phyloP scores from a whole-genome alignment of 352 stramenopile species.

The Phytophthora tubulina region DNA sequence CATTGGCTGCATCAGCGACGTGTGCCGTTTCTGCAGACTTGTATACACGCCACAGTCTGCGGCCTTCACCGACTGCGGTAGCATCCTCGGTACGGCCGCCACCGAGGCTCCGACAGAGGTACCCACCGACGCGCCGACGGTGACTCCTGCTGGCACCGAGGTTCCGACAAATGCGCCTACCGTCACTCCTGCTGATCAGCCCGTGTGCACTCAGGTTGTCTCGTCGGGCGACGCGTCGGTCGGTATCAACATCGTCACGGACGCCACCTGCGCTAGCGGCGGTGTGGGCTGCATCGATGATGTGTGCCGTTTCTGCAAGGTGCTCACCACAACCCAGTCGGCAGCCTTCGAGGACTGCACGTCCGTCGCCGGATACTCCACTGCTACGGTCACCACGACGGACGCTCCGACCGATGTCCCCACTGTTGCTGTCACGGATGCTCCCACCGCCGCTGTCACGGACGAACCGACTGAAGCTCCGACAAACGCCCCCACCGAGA shows the following conservation, averaged over 20 bases:
- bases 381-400: background rate
- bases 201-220: conserved; percentile 26
- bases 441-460: background rate
- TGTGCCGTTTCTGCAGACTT: conserved; percentile 48
- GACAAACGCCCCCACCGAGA: conserved; percentile 7
- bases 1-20: conserved; percentile 42
- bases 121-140: background rate
- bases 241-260: conserved; percentile 40
- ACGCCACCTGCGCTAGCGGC: conserved; percentile 37
- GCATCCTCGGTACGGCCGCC: conserved; percentile 4
- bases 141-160: background rate
- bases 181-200: background rate
- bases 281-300: conserved; percentile 46
- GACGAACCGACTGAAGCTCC: background rate
- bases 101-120: conserved; percentile 1
- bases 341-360: conserved; percentile 33
- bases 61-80: conserved; percentile 37
- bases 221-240: conserved; percentile 39
- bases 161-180: background rate
- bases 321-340: conserved; percentile 32
- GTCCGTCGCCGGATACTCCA: conserved; percentile 16
- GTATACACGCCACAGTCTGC: conserved; percentile 35
- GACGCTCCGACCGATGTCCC: background rate
- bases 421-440: background rate
- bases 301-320: conserved; percentile 57